These are phyloP conservation scores for Thalassiosira mediterranea DNA, from an alignment of 352 stramenopile species.

Conservation along the genomic window DNA sequence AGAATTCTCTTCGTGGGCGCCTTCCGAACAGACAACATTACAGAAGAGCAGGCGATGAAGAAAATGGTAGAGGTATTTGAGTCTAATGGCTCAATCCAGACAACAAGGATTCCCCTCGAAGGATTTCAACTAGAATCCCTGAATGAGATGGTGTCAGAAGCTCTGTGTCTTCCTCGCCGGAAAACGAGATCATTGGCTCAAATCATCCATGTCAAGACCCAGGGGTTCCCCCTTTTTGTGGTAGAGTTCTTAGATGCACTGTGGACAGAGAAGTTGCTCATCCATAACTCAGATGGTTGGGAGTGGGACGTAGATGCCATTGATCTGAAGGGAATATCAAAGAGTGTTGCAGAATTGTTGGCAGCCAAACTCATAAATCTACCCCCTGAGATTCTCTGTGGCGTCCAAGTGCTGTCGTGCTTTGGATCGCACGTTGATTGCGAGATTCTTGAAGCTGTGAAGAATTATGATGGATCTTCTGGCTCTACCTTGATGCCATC, in stretches of 20 bases:
- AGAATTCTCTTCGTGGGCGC: constrained; percentile 23
- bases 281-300: constrained; percentile 7
- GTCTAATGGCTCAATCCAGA: background rate
- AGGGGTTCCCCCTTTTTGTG: constrained; percentile 23
- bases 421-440: constrained; percentile 22
- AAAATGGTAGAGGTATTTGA: constrained; percentile 12
- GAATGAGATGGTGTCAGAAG: constrained; percentile 35
- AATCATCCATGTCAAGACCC: constrained; percentile 22
- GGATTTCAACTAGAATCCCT: constrained; percentile 17
- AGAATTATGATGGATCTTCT: constrained; percentile 1
- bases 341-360: constrained; percentile 12
- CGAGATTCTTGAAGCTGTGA: constrained; percentile 11
- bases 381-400: background rate
- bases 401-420: constrained; percentile 19
- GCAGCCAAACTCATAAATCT: constrained; percentile 14
- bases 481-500: background rate
- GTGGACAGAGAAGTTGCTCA: constrained; percentile 21
- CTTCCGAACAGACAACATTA: constrained; percentile 13
- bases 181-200: constrained; percentile 20
- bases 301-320: constrained; percentile 28
- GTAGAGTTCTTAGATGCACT: constrained; percentile 27
- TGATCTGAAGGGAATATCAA: constrained; percentile 15
- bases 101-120: background rate
- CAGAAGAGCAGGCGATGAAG: background rate
- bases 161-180: constrained; percentile 20